Conservation (phyloP, 192 early-diverging fungal genomes). For the Neocallimastix lanati region DNA sequence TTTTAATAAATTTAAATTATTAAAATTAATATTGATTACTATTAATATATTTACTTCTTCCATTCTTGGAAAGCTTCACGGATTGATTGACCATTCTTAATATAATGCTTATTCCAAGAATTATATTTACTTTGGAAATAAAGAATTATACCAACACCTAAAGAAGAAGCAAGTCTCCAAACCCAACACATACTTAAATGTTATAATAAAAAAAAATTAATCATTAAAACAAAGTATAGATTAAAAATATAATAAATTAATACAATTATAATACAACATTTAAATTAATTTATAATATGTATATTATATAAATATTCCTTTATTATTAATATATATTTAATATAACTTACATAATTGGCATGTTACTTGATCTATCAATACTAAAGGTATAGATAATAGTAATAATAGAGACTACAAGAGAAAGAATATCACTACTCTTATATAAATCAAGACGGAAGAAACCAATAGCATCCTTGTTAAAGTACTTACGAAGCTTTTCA, state of each 20-base stretch:
- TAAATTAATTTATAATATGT: too few relatives aligned
- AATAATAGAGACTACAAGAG: slow-evolving; percentile 28
- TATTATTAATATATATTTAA: too few relatives aligned
- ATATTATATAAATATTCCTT: too few relatives aligned
- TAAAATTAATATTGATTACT: too few relatives aligned
- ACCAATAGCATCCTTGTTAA: neutral
- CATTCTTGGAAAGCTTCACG: slow-evolving; percentile 83
- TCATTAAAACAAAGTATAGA: too few relatives aligned
- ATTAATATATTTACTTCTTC: slow-evolving; percentile 61
- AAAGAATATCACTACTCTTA: slow-evolving; percentile 16
- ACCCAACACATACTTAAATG: slow-evolving; percentile 48
- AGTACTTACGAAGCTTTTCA: slow-evolving; percentile 1
- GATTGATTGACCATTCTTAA: slow-evolving; percentile 76
- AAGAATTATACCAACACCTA: slow-evolving; percentile 57
- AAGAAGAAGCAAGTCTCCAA: slow-evolving; percentile 76
- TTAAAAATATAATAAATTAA: too few relatives aligned
- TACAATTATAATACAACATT: too few relatives aligned
- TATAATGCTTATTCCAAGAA: slow-evolving; percentile 76
- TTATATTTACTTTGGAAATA: slow-evolving; percentile 61
- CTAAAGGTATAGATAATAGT: slow-evolving; percentile 20
- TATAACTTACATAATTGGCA: slow-evolving; percentile 7
- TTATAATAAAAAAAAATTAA: too few relatives aligned
- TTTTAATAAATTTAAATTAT: too few relatives aligned
- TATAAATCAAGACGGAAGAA: slow-evolving; percentile 1
- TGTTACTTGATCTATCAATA: slow-evolving; percentile 4